A percentile compares a stretch with the other conserved stretches of the same genome.
Conservation (phyloP, 768 basidiomycete genomes). For the Russula earlei region DNA sequence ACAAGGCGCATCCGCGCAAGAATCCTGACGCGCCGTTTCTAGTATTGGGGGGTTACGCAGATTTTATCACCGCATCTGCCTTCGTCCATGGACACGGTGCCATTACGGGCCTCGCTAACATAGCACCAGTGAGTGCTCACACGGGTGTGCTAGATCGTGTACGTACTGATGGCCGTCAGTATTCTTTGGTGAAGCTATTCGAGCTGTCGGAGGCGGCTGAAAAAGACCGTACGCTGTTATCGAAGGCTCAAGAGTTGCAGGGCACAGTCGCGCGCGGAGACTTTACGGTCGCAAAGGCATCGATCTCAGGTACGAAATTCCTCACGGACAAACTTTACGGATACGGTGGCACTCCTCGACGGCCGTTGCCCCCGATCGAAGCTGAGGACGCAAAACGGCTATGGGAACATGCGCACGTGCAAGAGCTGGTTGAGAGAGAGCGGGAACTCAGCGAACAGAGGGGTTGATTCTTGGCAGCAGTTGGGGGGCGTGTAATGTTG, state of each 20-base stretch:
- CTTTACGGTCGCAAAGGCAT: conserved; percentile 64
- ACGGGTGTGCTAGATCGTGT: not conserved
- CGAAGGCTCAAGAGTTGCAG: conserved; percentile 67
- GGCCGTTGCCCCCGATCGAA: conserved; percentile 63
- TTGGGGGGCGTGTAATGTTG: not conserved
- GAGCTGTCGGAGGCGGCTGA: conserved; percentile 50
- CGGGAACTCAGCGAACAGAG: conserved; percentile 36
- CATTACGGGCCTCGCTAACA: conserved; percentile 82
- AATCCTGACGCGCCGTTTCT: conserved; percentile 61
- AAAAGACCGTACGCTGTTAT: conserved; percentile 45
- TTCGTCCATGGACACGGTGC: conserved; percentile 77
- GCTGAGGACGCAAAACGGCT: conserved; percentile 46
- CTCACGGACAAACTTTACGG: conserved; percentile 65
- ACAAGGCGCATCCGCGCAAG: conserved; percentile 54
- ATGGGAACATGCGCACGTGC: conserved; percentile 66
- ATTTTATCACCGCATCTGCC: conserved; percentile 69
- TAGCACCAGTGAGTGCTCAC: conserved; percentile 51
- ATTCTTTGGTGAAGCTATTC: conserved; percentile 51
- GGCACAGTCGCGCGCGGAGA: conserved; percentile 76
- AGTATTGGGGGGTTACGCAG: conserved; percentile 77
- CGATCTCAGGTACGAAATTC: conserved; percentile 78
- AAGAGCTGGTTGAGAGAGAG: conserved; percentile 59
- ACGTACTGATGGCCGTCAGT: conserved; percentile 28
- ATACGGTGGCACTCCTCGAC: conserved; percentile 73
- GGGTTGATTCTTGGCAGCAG: no score